These are phyloP conservation scores for Histomonas meleagridis DNA, from an alignment of 208 protist genomes.

Conservation along the genomic window DNA sequence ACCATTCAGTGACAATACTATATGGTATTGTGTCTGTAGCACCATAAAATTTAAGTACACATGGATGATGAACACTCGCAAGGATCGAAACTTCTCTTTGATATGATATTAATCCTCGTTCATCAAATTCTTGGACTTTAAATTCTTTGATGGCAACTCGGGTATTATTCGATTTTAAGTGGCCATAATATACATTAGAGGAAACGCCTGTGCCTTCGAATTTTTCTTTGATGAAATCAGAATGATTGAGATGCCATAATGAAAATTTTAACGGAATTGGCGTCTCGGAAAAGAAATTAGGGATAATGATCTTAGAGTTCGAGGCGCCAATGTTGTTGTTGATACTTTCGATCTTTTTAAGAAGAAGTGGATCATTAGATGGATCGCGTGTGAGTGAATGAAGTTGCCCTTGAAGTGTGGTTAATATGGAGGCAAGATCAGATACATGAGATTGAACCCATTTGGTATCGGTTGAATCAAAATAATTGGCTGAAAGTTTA, in stretches of 20 bases:
- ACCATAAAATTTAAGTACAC: background rate
- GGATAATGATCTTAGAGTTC: background rate
- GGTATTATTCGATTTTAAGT: background rate
- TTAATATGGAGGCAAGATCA: background rate
- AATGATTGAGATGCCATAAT: background rate
- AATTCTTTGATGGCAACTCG: background rate
- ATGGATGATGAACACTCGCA: background rate
- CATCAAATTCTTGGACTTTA: conserved; percentile 2
- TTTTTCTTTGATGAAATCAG: background rate
- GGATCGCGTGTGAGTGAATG: too few relatives aligned
- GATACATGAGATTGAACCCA: conserved; percentile 19
- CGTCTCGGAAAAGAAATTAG: background rate
- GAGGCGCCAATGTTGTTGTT: background rate
- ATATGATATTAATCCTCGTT: background rate
- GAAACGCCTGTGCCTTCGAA: background rate
- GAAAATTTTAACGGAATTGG: conserved; percentile 5
- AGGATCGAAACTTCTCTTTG: background rate
- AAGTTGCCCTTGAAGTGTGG: background rate
- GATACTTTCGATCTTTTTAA: background rate
- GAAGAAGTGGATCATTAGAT: too few relatives aligned
- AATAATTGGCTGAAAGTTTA: background rate
- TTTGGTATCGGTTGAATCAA: background rate
- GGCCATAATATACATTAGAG: background rate
- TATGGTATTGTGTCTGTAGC: conserved; percentile 12
- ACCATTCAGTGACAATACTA: conserved; percentile 29